These are phyloP conservation scores for Ramaria sp. DNA, from an alignment of 768 basidiomycete species.

Conservation along the genomic window DNA sequence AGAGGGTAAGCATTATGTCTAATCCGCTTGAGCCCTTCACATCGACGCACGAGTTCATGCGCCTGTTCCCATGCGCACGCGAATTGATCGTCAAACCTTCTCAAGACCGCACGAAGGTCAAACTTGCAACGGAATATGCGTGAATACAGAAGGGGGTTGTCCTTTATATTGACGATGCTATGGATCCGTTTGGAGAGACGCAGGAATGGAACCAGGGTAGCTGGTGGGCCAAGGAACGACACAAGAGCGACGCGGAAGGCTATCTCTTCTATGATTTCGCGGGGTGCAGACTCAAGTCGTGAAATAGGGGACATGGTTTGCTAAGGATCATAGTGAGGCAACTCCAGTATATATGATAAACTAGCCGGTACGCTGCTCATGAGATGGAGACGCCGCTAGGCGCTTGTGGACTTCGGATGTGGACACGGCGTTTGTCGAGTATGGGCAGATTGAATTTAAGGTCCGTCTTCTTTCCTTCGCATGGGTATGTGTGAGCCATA, in stretches of 20 bases:
- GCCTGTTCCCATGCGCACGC: background rate
- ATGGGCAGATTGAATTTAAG: background rate
- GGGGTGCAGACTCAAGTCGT: conserved; percentile 23
- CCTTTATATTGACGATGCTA: conserved; percentile 19
- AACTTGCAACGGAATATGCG: conserved; percentile 47
- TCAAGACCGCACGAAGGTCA: conserved; percentile 38
- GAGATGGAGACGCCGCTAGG: too few relatives aligned
- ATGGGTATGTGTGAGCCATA: background rate
- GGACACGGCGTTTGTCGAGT: background rate
- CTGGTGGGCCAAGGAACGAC: conserved; percentile 35
- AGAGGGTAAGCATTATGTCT: background rate
- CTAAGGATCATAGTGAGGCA: background rate
- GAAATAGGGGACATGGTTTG: background rate
- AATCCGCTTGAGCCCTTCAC: conserved; percentile 9
- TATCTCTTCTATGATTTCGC: conserved; percentile 41
- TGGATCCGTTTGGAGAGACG: conserved; percentile 32
- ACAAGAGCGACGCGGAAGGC: conserved; percentile 35
- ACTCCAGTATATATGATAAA: too few relatives aligned
- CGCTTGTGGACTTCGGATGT: too few relatives aligned
- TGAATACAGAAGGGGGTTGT: conserved; percentile 33
- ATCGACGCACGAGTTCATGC: conserved; percentile 10
- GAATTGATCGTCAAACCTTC: conserved; percentile 32
- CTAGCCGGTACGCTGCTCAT: too few relatives aligned
- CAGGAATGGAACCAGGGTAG: conserved; percentile 37
- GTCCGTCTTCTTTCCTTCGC: background rate